phyloP scores from a whole-genome alignment of 192 early-diverging fungal genomes.

The Backusella morwellensis region DNA sequence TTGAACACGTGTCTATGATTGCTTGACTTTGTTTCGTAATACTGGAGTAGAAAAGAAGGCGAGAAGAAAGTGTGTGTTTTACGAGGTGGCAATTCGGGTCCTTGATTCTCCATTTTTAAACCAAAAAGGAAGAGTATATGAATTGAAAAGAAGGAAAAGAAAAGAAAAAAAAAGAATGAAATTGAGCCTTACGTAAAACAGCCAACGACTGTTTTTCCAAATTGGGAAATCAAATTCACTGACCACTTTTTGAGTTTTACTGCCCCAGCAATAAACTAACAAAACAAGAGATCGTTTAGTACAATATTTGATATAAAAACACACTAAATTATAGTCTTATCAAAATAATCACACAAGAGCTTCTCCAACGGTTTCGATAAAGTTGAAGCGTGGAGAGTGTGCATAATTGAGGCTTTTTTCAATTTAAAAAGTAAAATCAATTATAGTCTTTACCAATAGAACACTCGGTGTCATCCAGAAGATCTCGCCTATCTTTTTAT shows the following conservation, averaged over 20 bases:
- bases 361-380: too few relatives aligned
- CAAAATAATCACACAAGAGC: too few relatives aligned
- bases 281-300: background rate
- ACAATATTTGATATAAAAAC: too few relatives aligned
- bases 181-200: background rate
- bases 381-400: too few relatives aligned
- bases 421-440: too few relatives aligned
- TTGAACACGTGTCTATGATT: constrained; percentile 3
- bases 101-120: background rate
- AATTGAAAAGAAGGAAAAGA: background rate
- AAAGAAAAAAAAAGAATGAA: background rate
- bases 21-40: constrained; percentile 3
- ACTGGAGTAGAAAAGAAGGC: background rate
- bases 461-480: too few relatives aligned
- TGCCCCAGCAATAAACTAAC: background rate
- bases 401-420: too few relatives aligned
- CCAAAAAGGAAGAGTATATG: background rate
- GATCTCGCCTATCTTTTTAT: too few relatives aligned
- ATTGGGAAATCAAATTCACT: background rate
- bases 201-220: background rate
- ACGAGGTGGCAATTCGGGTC: constrained; percentile 7
- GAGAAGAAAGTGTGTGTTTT: background rate
- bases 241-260: background rate
- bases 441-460: too few relatives aligned
- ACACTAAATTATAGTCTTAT: too few relatives aligned